These are phyloP conservation scores for Erodium maritimum DNA, from an alignment of 345 rosid species.

Conservation along the genomic window DNA sequence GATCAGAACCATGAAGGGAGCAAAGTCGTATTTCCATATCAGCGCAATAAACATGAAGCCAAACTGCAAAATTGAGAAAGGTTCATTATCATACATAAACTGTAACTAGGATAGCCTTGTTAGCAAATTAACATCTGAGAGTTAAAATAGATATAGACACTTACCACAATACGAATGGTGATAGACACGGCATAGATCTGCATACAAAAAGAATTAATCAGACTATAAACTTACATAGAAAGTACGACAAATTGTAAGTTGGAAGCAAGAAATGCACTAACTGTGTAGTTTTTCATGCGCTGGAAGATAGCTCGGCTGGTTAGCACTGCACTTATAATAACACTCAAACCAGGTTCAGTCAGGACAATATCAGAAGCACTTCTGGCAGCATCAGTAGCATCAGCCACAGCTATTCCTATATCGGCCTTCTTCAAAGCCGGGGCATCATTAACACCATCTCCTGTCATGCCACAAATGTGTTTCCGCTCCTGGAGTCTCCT, in stretches of 20 bases:
- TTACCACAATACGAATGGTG: constrained; percentile 28
- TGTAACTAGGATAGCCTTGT: background rate
- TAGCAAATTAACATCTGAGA: background rate
- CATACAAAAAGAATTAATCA: background rate
- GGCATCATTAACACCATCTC: constrained; percentile 32
- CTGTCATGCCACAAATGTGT: constrained; percentile 32
- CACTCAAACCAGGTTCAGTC: constrained; percentile 29
- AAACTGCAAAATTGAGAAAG: background rate
- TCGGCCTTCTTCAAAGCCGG: constrained; percentile 33
- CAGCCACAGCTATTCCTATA: constrained; percentile 28
- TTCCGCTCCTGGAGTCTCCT: constrained; percentile 27
- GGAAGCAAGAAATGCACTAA: background rate
- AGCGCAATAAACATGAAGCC: constrained; percentile 27
- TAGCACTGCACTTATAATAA: constrained; percentile 25
- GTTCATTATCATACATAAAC: no score
- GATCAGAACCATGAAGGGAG: constrained; percentile 35
- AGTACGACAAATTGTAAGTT: background rate
- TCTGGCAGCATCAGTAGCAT: constrained; percentile 30
- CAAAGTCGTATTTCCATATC: constrained; percentile 26
- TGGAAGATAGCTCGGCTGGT: constrained; percentile 34
- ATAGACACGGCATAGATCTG: constrained; percentile 27
- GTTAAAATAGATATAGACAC: background rate
- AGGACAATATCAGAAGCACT: constrained; percentile 27
- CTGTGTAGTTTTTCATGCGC: constrained; percentile 32
- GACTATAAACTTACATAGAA: background rate